phyloP scores from a whole-genome alignment of 2,329 filamentous ascomycete genomes.

The Phaeosphaeriaceae sp. region DNA sequence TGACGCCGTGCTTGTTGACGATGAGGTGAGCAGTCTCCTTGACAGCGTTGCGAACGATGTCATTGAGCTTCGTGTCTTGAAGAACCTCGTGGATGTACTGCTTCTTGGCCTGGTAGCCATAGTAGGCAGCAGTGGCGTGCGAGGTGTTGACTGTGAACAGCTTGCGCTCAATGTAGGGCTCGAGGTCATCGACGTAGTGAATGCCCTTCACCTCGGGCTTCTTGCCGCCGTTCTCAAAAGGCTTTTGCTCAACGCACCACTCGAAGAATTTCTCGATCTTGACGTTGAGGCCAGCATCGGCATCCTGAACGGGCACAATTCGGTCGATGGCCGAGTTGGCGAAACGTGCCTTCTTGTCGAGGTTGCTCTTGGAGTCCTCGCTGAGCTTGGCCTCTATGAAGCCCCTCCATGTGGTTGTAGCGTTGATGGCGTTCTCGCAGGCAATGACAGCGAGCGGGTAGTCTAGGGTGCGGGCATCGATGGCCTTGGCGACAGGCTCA shows the following conservation, averaged over 20 bases:
- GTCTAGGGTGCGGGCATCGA: conserved; percentile 71
- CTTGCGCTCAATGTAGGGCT: conserved; percentile 98
- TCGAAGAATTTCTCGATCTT: conserved; percentile 99
- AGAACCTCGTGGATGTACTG: conserved; percentile 89
- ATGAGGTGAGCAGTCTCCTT: conserved; percentile 88
- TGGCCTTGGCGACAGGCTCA: conserved; percentile 91
- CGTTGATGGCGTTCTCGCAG: conserved; percentile 97
- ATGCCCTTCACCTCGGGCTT: conserved; percentile 83
- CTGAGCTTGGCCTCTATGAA: conserved; percentile 80
- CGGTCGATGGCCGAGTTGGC: conserved; percentile 99
- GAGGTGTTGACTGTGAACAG: conserved; percentile 99
- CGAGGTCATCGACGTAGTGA: conserved; percentile 89
- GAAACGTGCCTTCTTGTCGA: conserved; percentile 80
- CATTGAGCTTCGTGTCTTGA: conserved; percentile 77
- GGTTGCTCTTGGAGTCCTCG: conserved; percentile 68
- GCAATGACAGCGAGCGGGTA: conserved; percentile 89
- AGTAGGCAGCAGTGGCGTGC: conserved; percentile 95
- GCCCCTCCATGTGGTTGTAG: conserved; percentile 83
- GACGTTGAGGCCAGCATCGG: conserved; percentile 82
- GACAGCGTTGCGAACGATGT: conserved; percentile 79
- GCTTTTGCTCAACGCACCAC: conserved; percentile 92
- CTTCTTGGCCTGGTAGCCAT: conserved; percentile 86
- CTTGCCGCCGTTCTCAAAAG: conserved; percentile 72
- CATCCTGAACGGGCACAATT: conserved; percentile 90
- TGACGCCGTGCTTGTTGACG: conserved; percentile 83